Base-by-base conservation (phyloP, 305 asterid genomes). In the Salvia sclarea region DNA sequence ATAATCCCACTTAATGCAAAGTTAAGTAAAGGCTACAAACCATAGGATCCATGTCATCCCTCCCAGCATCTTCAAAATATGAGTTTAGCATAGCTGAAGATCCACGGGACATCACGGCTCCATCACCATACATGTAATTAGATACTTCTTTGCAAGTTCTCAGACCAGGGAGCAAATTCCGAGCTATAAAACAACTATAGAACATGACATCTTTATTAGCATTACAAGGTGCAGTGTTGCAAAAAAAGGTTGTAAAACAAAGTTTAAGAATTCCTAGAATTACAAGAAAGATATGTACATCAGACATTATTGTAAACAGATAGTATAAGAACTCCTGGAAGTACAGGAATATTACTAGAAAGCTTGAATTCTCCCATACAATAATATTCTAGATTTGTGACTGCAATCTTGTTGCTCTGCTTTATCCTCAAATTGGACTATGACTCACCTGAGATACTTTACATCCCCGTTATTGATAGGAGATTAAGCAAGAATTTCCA, bases 61-160 rank as follows among this genome's bases (percentile, higher is more conserved):
- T 80, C 71, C 92, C 85, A 77, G 73, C 70, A 71, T 84, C 92
- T 53, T 86, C 95, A 20, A 75, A 70, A 69, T 59, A 78, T 33
- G 94, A 78, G 82, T 80, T 74, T 60, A 78, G 59, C 58, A 64
- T 50, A 71, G 82, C 70, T 20, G 86, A 74, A 72, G 94, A 84
- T 67, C 95, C 88, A 60, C 77, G 83, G 55, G 80, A 74, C 61
- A 71, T 77, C 28, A 62, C 77, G 31, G 82, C 88, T 64, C 83
- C 96, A 83, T 79, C 86, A 67, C 81, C 91, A 63, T 75, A 86
- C 97, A 95, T 90, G 80, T 85, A 95, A 48, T 66, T 76, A 61
- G 85, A 91, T 57, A 95, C 97, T 80, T 95, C 97, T 68, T 83
- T 72, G 82, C 99, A 95, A 61, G 98, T 89, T 83, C 87, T 92